Percentiles rank a stretch among this genome's conserved stretches.
phyloP scores from a whole-genome alignment of 2,329 filamentous ascomycete species.

The Penicillium sp. region DNA sequence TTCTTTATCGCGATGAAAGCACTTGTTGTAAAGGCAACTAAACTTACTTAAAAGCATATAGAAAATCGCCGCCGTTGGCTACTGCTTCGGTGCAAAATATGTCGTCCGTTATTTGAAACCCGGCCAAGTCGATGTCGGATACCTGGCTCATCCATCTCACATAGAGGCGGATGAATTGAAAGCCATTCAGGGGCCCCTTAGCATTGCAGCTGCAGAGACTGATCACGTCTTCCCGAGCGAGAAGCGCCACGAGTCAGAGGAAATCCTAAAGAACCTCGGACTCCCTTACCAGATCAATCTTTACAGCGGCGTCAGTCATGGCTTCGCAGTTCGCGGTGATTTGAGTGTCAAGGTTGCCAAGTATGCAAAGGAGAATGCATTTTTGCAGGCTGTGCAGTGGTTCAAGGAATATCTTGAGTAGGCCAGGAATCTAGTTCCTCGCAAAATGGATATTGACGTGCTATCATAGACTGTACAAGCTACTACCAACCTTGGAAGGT shows the following conservation, averaged over 20 bases:
- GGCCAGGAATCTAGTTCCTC: too few species aligned
- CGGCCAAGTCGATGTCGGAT: conserved; percentile 61
- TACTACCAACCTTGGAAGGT: too few species aligned
- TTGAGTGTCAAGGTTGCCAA: conserved; percentile 49
- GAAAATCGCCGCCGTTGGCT: conserved; percentile 27
- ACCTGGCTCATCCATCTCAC: conserved; percentile 69
- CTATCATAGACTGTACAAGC: too few species aligned
- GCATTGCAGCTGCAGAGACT: conserved; percentile 59
- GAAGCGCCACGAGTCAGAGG: conserved; percentile 57
- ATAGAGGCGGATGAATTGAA: conserved; percentile 61
- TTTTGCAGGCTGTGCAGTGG: conserved; percentile 69
- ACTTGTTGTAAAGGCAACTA: background rate
- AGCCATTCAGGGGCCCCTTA: conserved; percentile 60
- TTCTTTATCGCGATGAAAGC: background rate
- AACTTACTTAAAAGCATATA: background rate
- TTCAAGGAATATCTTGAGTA: conserved; percentile 32
- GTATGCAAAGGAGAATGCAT: conserved; percentile 73
- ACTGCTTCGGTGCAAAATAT: conserved; percentile 49
- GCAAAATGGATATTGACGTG: too few species aligned
- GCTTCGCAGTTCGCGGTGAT: conserved; percentile 67
- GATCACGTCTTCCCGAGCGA: conserved; percentile 55
- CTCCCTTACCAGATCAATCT: conserved; percentile 70
- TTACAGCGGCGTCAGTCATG: conserved; percentile 65
- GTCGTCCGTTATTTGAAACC: conserved; percentile 62
- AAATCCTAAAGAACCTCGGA: conserved; percentile 50